phyloP scores from a whole-genome alignment of 352 stramenopile genomes.

The Nothophytophthora sp. region DNA sequence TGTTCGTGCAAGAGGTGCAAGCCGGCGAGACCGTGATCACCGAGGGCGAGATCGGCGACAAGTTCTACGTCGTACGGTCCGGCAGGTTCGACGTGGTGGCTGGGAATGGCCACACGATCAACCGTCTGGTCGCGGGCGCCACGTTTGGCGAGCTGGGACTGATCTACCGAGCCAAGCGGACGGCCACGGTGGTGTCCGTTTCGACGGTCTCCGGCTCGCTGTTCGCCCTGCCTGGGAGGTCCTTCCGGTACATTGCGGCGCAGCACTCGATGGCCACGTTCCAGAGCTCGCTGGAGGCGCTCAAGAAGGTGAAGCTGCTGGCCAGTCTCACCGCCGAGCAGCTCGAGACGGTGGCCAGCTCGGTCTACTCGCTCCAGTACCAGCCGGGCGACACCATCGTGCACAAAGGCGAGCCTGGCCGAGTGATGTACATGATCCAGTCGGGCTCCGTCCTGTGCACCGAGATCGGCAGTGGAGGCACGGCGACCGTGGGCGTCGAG shows the following conservation, averaged over 20 bases:
- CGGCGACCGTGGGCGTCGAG: conserved; percentile 33
- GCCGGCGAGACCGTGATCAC: conserved; percentile 74
- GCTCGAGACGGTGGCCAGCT: conserved; percentile 40
- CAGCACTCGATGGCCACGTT: conserved; percentile 44
- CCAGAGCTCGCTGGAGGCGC: conserved; percentile 44
- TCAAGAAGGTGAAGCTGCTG: conserved; percentile 47
- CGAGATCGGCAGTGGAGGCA: conserved; percentile 51
- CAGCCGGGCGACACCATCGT: conserved; percentile 69
- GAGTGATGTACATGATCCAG: conserved; percentile 86
- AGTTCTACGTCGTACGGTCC: conserved; percentile 71
- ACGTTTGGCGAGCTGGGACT: conserved; percentile 62
- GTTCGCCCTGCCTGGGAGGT: conserved; percentile 48
- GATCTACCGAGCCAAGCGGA: conserved; percentile 56
- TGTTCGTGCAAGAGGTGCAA: conserved; percentile 78
- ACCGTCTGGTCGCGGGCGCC: conserved; percentile 30
- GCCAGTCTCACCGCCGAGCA: conserved; percentile 44
- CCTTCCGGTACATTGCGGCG: conserved; percentile 51
- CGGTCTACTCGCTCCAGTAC: conserved; percentile 48
- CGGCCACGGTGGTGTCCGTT: conserved; percentile 43
- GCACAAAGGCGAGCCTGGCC: conserved; percentile 68
- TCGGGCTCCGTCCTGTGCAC: conserved; percentile 56
- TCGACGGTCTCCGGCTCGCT: conserved; percentile 33
- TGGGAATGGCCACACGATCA: conserved; percentile 41
- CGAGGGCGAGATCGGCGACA: conserved; percentile 78
- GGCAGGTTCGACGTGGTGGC: conserved; percentile 54